Conservation (phyloP, 768 basidiomycete genomes). For the Mycena vulgaris region DNA sequence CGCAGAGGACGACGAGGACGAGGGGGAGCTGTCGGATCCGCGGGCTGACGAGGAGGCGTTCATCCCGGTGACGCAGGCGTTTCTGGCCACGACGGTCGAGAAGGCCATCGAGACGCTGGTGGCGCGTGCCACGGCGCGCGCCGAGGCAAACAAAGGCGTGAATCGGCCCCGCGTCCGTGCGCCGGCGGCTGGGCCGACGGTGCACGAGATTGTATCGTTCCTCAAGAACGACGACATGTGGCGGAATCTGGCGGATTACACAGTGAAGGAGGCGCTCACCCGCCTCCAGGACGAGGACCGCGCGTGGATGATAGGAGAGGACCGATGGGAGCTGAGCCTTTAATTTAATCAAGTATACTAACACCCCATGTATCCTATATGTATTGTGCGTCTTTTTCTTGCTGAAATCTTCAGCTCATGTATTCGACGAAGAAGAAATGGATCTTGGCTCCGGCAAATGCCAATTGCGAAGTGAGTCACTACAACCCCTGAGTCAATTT, state of each 20-base stretch:
- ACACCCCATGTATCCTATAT: too few relatives aligned
- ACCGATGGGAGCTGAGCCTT: constrained; percentile 26
- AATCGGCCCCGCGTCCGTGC: not conserved
- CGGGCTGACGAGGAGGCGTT: constrained; percentile 75
- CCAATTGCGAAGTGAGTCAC: too few relatives aligned
- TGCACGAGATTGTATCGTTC: constrained; percentile 6
- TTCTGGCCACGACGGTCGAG: constrained; percentile 65
- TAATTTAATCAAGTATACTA: too few relatives aligned
- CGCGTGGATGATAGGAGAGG: constrained; percentile 20
- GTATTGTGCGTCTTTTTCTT: too few relatives aligned
- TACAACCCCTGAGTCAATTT: too few relatives aligned
- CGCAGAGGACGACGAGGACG: constrained; percentile 55
- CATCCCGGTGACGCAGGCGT: constrained; percentile 68
- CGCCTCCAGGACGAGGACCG: constrained; percentile 20
- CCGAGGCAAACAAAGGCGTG: not conserved
- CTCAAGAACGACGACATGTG: constrained; percentile 33
- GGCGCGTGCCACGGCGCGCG: constrained; percentile 16
- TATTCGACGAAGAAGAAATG: too few relatives aligned
- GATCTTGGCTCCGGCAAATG: too few relatives aligned
- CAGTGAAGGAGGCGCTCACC: constrained; percentile 28
- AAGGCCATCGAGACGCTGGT: constrained; percentile 59
- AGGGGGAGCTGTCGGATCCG: constrained; percentile 74
- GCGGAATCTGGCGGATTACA: constrained; percentile 28
- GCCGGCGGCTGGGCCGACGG: constrained; percentile 13
- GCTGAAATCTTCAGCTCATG: too few relatives aligned